These are phyloP conservation scores for Leishmania tropica DNA, from an alignment of 208 protist species.

Conservation along the genomic window DNA sequence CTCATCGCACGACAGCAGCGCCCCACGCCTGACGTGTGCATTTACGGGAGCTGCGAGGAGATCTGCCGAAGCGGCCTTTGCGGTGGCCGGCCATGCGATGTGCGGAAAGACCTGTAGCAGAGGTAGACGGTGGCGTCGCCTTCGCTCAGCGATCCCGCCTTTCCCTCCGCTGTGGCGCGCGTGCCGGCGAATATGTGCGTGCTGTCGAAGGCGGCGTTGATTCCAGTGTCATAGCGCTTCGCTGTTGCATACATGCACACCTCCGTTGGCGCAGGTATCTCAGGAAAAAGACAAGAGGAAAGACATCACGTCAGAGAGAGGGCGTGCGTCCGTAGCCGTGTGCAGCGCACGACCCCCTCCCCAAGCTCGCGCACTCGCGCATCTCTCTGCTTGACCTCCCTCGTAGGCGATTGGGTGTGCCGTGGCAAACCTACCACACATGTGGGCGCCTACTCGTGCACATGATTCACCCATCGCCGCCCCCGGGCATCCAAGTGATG, in stretches of 20 bases:
- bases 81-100: not conserved
- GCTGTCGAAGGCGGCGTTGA: not conserved
- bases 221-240: not conserved
- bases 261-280: not conserved
- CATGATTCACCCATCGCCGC: not conserved
- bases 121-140: not conserved
- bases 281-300: not conserved
- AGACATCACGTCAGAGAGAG: not conserved
- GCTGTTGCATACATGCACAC: not conserved
- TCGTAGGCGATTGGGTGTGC: not conserved
- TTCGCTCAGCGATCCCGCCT: not conserved
- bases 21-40: slow-evolving; percentile 14
- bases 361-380: not conserved
- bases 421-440: not conserved
- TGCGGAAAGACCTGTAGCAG: not conserved
- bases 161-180: not conserved
- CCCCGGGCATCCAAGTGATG: too few relatives aligned
- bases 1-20: slow-evolving; percentile 10
- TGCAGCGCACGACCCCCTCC: not conserved
- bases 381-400: not conserved
- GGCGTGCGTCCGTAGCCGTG: not conserved
- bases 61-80: not conserved
- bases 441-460: not conserved
- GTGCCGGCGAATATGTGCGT: not conserved
- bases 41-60: slow-evolving; percentile 27